A percentile compares a stretch with the other conserved stretches of the same genome.
Evolutionary conservation across 306 rosid genomes (phyloP).

Genomic region (Vigna hirtella): DNA sequence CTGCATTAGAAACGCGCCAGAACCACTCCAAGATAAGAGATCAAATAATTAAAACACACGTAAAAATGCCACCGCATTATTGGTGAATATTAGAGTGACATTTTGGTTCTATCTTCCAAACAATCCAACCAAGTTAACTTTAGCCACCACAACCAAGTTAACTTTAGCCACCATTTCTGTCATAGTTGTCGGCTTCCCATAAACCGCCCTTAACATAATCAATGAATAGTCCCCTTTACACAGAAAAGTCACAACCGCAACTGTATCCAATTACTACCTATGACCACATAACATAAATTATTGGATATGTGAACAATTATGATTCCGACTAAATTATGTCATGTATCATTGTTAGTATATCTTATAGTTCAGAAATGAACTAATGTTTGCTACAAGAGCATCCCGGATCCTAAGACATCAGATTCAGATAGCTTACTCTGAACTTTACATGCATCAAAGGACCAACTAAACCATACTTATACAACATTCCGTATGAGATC

Average conservation of each 20-base stretch:
- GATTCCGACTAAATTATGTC: neutral
- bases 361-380: neutral
- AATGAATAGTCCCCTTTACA: neutral
- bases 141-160: neutral
- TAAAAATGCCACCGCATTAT: neutral
- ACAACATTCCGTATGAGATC: no score
- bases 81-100: neutral
- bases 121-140: neutral
- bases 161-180: constrained; percentile 4
- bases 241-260: neutral
- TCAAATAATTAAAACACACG: neutral
- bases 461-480: no score
- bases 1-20: neutral
- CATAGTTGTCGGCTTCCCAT: constrained; percentile 20
- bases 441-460: no score
- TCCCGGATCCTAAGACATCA: no score
- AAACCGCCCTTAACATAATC: neutral
- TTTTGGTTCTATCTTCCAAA: constrained; percentile 4
- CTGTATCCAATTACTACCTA: neutral
- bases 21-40: neutral
- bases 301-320: no score
- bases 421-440: no score
- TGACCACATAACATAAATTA: neutral
- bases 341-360: neutral
- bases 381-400: no score